These are phyloP conservation scores for Speleostelium caveatum DNA, from an alignment of 78 protist species.

Conservation along the genomic window DNA sequence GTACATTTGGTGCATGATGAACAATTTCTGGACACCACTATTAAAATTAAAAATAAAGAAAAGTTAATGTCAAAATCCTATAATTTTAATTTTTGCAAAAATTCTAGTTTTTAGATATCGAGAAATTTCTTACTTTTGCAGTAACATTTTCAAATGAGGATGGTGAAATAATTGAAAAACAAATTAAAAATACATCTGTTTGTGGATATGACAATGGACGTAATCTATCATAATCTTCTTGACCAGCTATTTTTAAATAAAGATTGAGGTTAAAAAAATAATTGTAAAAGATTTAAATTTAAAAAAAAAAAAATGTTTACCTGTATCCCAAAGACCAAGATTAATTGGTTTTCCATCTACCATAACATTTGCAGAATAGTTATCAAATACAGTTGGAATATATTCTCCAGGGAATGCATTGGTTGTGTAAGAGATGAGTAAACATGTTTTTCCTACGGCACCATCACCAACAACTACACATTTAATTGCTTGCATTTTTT, in stretches of 20 bases:
- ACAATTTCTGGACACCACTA: constrained; percentile 92
- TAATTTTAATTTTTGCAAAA: no score
- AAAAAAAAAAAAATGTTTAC: no score
- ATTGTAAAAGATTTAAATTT: constrained; percentile 97
- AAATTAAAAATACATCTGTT: constrained; percentile 92
- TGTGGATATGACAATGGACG: constrained; percentile 97
- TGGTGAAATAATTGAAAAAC: constrained; percentile 88
- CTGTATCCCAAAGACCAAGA: constrained; percentile 89
- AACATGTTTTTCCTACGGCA: no score
- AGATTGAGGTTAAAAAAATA: no score
- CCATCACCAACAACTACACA: constrained; percentile 96
- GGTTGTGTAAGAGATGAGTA: no score
- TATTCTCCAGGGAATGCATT: no score
- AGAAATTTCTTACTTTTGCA: no score
- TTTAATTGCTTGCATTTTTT: constrained; percentile 90
- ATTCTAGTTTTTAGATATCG: no score
- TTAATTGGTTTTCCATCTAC: constrained; percentile 73
- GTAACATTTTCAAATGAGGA: constrained; percentile 91
- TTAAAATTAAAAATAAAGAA: no score
- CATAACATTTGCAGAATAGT: constrained; percentile 80
- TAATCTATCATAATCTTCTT: constrained; percentile 98
- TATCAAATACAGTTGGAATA: no score
- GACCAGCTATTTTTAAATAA: constrained; percentile 1
- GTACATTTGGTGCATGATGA: constrained; percentile 86
- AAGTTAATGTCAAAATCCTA: no score